Percentiles rank a stretch among this genome's conserved stretches.
Conservation (phyloP, 2,329 filamentous ascomycete genomes). For the Periglandula ipomoeae region DNA sequence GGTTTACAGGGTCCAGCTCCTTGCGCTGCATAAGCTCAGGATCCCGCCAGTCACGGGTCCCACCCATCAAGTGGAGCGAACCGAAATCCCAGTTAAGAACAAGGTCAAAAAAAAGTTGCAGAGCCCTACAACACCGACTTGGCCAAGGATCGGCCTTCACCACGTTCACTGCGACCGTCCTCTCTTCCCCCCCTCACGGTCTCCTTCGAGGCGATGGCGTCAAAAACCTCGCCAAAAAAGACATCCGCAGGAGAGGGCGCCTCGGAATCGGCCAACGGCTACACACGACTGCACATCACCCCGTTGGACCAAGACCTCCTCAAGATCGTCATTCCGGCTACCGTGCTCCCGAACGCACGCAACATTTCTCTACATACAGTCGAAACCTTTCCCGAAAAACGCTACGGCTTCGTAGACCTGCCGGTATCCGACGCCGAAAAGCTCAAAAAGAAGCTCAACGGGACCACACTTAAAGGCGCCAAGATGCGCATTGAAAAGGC, state of each 20-base stretch:
- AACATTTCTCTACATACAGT: constrained; percentile 84
- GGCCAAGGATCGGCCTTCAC: no score
- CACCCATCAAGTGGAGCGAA: background rate
- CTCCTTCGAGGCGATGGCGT: background rate
- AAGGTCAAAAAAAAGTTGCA: background rate
- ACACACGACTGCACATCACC: constrained; percentile 64
- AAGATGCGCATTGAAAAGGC: constrained; percentile 84
- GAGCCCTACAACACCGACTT: no score
- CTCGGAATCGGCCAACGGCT: constrained; percentile 6
- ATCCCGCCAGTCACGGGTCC: background rate
- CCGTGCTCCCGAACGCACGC: constrained; percentile 55
- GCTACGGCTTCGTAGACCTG: constrained; percentile 83
- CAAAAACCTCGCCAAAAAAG: background rate
- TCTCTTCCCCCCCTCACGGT: no score
- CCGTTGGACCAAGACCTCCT: constrained; percentile 72
- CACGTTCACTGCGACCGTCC: no score
- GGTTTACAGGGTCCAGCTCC: background rate
- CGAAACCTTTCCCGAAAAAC: constrained; percentile 80
- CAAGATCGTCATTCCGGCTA: constrained; percentile 59
- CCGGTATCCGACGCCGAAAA: constrained; percentile 79
- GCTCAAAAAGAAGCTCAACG: constrained; percentile 83
- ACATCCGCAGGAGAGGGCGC: background rate
- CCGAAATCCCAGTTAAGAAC: no score
- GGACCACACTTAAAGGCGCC: constrained; percentile 69
- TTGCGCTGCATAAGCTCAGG: no score